A percentile compares a stretch with the other conserved stretches of the same genome.
These are phyloP conservation scores for Phialophora macrospora DNA, from an alignment of 2,329 filamentous ascomycete species.

Conservation along the genomic window DNA sequence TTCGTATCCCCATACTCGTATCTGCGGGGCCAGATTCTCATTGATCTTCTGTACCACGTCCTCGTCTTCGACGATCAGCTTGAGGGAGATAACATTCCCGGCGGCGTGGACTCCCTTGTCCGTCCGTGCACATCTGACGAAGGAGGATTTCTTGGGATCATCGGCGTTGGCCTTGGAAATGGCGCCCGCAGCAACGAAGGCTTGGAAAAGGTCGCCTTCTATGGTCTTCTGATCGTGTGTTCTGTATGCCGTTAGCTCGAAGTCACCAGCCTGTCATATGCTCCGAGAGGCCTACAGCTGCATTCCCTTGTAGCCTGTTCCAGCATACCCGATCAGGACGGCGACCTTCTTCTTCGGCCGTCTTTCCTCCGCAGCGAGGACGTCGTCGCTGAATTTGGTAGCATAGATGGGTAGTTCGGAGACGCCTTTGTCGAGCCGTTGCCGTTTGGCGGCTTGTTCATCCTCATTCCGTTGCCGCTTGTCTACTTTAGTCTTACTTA, in stretches of 20 bases:
- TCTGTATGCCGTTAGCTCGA: conserved; percentile 46
- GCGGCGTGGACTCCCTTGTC: conserved; percentile 98
- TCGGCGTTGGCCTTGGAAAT: conserved; percentile 97
- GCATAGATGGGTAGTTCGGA: conserved; percentile 58
- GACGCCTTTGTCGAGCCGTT: conserved; percentile 54
- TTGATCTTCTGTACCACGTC: conserved; percentile 93
- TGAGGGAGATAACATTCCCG: conserved; percentile 91
- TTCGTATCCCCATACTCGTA: conserved; percentile 92
- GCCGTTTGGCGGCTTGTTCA: conserved; percentile 60
- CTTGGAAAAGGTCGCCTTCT: conserved; percentile 90
- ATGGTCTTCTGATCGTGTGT: conserved; percentile 77
- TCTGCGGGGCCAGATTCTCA: conserved; percentile 79
- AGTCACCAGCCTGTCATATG: conserved; percentile 31
- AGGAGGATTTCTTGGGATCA: conserved; percentile 93
- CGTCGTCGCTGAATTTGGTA: conserved; percentile 70
- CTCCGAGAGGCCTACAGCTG: conserved; percentile 65
- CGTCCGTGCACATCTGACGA: conserved; percentile 91
- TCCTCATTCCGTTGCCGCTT: conserved; percentile 59
- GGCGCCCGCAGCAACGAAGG: conserved; percentile 86
- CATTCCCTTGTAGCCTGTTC: conserved; percentile 96
- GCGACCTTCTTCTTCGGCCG: conserved; percentile 95
- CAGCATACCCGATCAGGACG: conserved; percentile 92
- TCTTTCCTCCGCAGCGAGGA: conserved; percentile 84
- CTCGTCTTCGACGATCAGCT: conserved; percentile 91
- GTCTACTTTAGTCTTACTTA: conserved; percentile 56